Evolutionary conservation across 2,329 filamentous ascomycete genomes (phyloP), one percentile per base, ranked within the genome.

Genomic region (Plenodomus lindquistii): DNA sequence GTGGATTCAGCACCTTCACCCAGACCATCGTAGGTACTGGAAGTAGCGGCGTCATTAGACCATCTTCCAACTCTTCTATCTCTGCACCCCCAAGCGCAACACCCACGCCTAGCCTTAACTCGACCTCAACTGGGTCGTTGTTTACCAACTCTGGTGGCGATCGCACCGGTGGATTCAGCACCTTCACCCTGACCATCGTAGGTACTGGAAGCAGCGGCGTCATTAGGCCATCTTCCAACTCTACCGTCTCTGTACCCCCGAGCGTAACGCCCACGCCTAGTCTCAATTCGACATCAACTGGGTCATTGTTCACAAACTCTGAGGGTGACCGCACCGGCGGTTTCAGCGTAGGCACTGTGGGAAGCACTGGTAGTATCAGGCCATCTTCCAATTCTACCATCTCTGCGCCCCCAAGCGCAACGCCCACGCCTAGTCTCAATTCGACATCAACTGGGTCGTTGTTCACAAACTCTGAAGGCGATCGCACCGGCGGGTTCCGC

Each of bases 21-120:
- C 27, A 31, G 27, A 11, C 27, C 10, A 31, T 31, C 15, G 11
- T 8, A 15, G 27, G 27, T 15, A 40, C 48, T 13, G 43, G 20
- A 13, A 44, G 31, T 18, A 45, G 31, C 24, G 42, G 34, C 17
- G 40, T 48, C 10, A 44, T 41, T n/a, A 22, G 20, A 13, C 37
- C 39, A 24, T 42, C 20, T 16, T 18, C 48, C 36, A 40, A 41
- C 34, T 38, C 50, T n/a, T 38, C 50, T 13, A 20, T 42, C 29
- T 45, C 48, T 10, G 18, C 22, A 8, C 43, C 46, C 35, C 20
- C 36, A 29, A 45, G 13, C 22, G 15, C 6, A 13, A 37, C 21
- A 27, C 43, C 37, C 36, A 42, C 13, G 22, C 24, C 22, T 40
- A 31, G 27, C 11, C 27, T 8, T 13, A 31, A 31, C 11, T 44